Conservation (phyloP, 805 yeast genomes). For the Yarrowia osloensis region DNA sequence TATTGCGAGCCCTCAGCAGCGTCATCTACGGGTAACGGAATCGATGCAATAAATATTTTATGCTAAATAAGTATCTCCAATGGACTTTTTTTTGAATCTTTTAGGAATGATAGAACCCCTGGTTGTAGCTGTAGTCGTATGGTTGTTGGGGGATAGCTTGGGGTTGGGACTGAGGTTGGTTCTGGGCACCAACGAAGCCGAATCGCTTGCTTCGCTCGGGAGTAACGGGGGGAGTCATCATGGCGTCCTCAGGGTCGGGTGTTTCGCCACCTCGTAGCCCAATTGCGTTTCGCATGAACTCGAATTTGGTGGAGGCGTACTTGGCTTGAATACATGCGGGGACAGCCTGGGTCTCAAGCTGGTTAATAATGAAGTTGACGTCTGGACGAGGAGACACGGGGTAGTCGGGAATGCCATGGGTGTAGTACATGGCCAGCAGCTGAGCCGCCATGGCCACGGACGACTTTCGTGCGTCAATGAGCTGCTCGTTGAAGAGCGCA, state of each 20-base stretch:
- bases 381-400: constrained; percentile 28
- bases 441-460: constrained; percentile 29
- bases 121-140: constrained; percentile 11
- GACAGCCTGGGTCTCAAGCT: constrained; percentile 20
- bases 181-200: constrained; percentile 21
- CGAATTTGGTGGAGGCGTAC: constrained; percentile 24
- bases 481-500: constrained; percentile 22
- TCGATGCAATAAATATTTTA: constrained; percentile 26
- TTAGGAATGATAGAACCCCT: constrained; percentile 7
- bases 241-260: constrained; percentile 16
- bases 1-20: no score
- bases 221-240: constrained; percentile 27
- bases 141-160: not conserved
- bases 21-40: not conserved
- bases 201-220: constrained; percentile 23
- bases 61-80: constrained; percentile 22
- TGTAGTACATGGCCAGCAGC: constrained; percentile 29
- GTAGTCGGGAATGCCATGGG: constrained; percentile 17
- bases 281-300: constrained; percentile 26
- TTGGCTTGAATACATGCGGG: constrained; percentile 25
- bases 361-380: constrained; percentile 30
- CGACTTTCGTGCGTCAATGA: constrained; percentile 18
- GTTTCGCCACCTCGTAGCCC: constrained; percentile 9
- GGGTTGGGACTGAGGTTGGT: constrained; percentile 6
- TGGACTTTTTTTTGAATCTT: constrained; percentile 1